These are phyloP conservation scores for Candida sojae DNA, from an alignment of 1,139 yeast genomes.

Conservation along the genomic window DNA sequence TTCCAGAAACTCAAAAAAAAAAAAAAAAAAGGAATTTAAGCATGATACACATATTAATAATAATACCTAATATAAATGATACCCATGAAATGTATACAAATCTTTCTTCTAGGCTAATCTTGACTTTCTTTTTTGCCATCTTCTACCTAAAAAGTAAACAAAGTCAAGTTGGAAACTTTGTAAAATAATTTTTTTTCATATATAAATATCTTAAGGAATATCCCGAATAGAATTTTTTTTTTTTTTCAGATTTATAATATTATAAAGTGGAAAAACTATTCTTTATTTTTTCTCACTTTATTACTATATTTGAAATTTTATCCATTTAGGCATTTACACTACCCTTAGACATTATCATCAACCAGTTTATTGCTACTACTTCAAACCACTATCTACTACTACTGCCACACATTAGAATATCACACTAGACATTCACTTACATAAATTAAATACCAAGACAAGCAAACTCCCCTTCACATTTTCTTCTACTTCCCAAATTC, in stretches of 20 bases:
- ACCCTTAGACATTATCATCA: too few relatives aligned
- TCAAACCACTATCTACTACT: not conserved
- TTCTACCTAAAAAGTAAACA: not conserved
- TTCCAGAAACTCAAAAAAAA: not conserved
- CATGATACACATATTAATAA: not conserved
- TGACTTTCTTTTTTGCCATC: not conserved
- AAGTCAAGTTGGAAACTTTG: not conserved
- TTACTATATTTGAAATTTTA: too few relatives aligned
- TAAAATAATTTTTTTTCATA: not conserved
- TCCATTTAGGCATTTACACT: too few relatives aligned
- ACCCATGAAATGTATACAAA: not conserved
- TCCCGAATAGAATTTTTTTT: not conserved
- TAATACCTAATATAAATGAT: not conserved
- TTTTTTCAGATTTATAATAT: not conserved
- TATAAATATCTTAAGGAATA: not conserved
- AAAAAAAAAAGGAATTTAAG: not conserved
- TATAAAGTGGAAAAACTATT: not conserved
- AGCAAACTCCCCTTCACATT: too few relatives aligned
- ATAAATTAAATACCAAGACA: too few relatives aligned
- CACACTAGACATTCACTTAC: too few relatives aligned
- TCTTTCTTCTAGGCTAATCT: not conserved
- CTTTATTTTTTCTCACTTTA: too few relatives aligned
- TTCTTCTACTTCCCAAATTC: too few relatives aligned
- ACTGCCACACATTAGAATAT: too few relatives aligned
- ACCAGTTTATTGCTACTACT: not conserved